Conservation (phyloP, 352 stramenopile species). For the Phytophthora pini region DNA sequence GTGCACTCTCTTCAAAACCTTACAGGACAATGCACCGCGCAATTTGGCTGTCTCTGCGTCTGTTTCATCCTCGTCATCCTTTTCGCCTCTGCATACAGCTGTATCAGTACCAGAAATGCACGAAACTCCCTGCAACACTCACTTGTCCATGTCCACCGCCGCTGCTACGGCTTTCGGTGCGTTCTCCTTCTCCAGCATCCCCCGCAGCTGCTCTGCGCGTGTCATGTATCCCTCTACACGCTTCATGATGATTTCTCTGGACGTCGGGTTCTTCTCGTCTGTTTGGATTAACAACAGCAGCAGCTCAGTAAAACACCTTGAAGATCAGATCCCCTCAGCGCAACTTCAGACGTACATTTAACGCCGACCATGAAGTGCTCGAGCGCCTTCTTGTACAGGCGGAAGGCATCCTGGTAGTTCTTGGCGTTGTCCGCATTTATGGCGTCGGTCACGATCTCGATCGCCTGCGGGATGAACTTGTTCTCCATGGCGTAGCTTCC, state of each 20-base stretch:
- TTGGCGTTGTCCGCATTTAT: constrained; percentile 92
- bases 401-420: constrained; percentile 90
- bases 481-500: constrained; percentile 74
- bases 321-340: too few relatives aligned
- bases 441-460: constrained; percentile 87
- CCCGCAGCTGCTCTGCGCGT: constrained; percentile 86
- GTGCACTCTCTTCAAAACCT: constrained; percentile 17
- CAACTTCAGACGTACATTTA: constrained; percentile 72
- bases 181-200: constrained; percentile 75
- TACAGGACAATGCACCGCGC: constrained; percentile 92
- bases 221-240: constrained; percentile 92
- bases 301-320: background rate
- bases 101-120: constrained; percentile 1
- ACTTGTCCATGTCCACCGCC: constrained; percentile 82
- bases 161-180: constrained; percentile 64
- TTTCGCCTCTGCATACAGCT: constrained; percentile 63
- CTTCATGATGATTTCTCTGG: constrained; percentile 92
- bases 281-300: background rate
- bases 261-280: constrained; percentile 94
- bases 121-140: constrained; percentile 4
- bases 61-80: constrained; percentile 90
- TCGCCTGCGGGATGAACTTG: constrained; percentile 92
- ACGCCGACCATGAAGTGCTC: constrained; percentile 92
- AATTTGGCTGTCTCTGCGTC: constrained; percentile 97
- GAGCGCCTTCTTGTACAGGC: constrained; percentile 89